phyloP scores from a whole-genome alignment of 306 rosid genomes.

The Argentina anserina region DNA sequence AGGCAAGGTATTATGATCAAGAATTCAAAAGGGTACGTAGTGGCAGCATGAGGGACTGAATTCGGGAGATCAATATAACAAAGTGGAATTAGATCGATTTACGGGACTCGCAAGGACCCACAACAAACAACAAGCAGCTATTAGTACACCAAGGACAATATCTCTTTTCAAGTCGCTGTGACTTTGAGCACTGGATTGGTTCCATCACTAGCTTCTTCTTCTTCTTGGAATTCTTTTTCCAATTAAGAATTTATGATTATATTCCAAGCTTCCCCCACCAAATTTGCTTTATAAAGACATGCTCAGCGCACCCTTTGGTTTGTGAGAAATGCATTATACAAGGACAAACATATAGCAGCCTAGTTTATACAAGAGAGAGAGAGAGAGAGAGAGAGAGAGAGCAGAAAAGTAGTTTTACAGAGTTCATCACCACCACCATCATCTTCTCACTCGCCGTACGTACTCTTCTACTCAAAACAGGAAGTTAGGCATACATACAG shows the following conservation, averaged over 20 bases:
- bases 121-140: neutral
- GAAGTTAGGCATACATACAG: neutral
- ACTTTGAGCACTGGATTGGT: conserved; percentile 35
- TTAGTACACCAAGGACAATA: conserved; percentile 46
- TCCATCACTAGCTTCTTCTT: neutral
- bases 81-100: neutral
- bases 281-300: conserved; percentile 51
- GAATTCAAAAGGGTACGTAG: neutral
- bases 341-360: conserved; percentile 6
- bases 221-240: conserved; percentile 25
- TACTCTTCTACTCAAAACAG: neutral
- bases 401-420: too few species aligned
- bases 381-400: neutral
- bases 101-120: neutral
- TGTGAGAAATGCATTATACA: conserved; percentile 26
- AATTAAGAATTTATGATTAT: conserved; percentile 52
- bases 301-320: conserved; percentile 30
- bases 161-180: conserved; percentile 49
- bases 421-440: neutral
- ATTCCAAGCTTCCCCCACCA: conserved; percentile 23
- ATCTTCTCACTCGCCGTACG: neutral
- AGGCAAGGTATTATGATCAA: conserved; percentile 13
- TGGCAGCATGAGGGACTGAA: neutral
- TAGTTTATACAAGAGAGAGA: neutral
- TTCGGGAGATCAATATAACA: neutral